These are phyloP conservation scores for Nannochloropsis salina DNA, from an alignment of 108 stramenopile species.

Conservation along the genomic window DNA sequence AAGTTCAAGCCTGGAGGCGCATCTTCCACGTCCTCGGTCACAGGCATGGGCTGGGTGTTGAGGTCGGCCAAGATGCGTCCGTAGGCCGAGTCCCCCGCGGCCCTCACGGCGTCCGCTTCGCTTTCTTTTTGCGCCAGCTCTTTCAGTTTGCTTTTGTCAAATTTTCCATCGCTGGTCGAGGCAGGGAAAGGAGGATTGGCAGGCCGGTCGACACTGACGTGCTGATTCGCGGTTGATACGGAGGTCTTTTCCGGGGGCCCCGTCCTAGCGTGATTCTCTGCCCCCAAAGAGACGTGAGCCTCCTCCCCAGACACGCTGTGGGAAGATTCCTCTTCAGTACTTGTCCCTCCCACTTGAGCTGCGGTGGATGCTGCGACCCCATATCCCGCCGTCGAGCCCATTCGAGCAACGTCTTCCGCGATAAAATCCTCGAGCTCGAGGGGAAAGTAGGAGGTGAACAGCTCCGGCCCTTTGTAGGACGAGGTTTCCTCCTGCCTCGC, in stretches of 20 bases:
- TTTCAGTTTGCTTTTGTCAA: background rate
- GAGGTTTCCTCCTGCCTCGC: background rate
- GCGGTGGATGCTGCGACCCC: no score
- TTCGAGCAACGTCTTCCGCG: no score
- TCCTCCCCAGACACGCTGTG: no score
- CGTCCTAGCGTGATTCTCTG: no score
- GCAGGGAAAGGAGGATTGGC: background rate
- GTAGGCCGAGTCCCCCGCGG: background rate
- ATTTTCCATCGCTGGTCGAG: background rate
- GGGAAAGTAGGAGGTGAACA: background rate
- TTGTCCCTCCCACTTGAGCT: no score
- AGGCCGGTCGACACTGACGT: background rate
- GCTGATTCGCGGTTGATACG: no score
- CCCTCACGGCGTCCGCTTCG: background rate
- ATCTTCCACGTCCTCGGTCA: background rate
- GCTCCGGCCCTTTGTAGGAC: background rate
- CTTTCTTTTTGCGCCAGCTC: slow-evolving; percentile 10
- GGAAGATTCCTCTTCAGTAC: no score
- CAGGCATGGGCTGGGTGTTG: background rate
- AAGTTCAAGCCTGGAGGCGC: background rate
- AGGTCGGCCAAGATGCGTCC: background rate
- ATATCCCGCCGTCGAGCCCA: no score
- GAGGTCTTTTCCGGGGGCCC: no score
- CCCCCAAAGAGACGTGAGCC: no score
- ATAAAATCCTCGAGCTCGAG: background rate